Conservation (phyloP, 257 asterid species). For the Nicotiana sylvestris region DNA sequence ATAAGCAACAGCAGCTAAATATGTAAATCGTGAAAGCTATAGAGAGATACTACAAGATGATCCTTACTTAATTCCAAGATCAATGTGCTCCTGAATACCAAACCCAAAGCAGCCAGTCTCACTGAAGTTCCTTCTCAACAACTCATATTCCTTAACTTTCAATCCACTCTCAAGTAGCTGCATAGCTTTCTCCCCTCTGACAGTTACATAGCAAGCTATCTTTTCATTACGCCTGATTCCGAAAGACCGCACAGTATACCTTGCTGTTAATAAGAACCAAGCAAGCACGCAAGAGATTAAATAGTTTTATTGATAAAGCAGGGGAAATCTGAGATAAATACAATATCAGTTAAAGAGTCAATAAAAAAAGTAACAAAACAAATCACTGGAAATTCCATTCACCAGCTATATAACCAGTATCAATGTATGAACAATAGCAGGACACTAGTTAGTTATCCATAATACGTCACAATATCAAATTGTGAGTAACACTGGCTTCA, state of each 20-base stretch:
- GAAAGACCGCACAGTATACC: conserved; percentile 71
- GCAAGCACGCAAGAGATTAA: background rate
- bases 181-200: conserved; percentile 65
- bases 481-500: background rate
- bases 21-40: background rate
- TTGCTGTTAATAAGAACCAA: conserved; percentile 32
- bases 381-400: background rate
- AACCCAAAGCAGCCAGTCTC: conserved; percentile 81
- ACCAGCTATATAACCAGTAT: background rate
- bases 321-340: background rate
- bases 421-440: background rate
- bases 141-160: conserved; percentile 67
- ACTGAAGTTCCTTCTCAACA: conserved; percentile 57
- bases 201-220: conserved; percentile 71
- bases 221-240: conserved; percentile 77
- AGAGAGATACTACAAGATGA: background rate
- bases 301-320: background rate
- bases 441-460: background rate
- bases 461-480: background rate
- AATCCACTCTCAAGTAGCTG: conserved; percentile 66
- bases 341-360: background rate
- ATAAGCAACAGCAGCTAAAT: background rate
- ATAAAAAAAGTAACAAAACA: background rate
- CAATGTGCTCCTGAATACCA: conserved; percentile 82
- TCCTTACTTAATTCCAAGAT: conserved; percentile 80